Evolutionary conservation across 1,139 yeast genomes (phyloP), one percentile per base, ranked within the genome.

Genomic region (Saccharomyces hybrid): DNA sequence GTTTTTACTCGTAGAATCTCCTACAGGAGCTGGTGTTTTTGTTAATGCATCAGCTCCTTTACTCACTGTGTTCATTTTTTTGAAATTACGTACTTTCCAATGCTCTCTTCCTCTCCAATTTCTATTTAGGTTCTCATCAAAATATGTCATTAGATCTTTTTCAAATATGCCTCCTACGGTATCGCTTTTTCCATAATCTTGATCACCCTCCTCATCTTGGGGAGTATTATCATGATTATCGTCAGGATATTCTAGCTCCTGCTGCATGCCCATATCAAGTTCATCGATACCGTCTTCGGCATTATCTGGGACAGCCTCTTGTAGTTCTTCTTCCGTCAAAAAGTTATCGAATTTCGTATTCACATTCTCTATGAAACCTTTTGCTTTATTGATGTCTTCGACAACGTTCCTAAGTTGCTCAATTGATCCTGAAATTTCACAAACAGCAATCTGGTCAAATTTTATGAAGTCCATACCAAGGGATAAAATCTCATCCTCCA

Each of bases 31-130:
- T 16, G n/a, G 24, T 19, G 24, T 19, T 38, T 38, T 24, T 19
- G 11, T n/a, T 19, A 38, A 11, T 16, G 6, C 1, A 11, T 47
- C 31, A 7, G 54, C 59, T 55, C 67, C 64, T n/a, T 46, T 24
- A 46, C 11, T 26, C 41, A 53, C 44, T 14, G 60, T 8, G 34
- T 56, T 49, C 44, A 54, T 60, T 31, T 70, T 72, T 61, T 78
- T 84, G 55, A 86, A 74, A 28, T 82, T 81, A 48, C 80, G 74
- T 9, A 91, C 88, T 70, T 86, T 87, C 98, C 98, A 93, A 70
- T 89, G 95, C 59, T 88, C 95, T 4, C 97, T 93, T 7, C 97
- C 97, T 48, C 95, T 80, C 96, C 96, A 89, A 67, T 82, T 84
- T 49, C 80, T 77, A 58, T 78, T 82, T 72, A 88, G 73, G 16